phyloP scores from a whole-genome alignment of 257 asterid species.

The Vinca minor region DNA sequence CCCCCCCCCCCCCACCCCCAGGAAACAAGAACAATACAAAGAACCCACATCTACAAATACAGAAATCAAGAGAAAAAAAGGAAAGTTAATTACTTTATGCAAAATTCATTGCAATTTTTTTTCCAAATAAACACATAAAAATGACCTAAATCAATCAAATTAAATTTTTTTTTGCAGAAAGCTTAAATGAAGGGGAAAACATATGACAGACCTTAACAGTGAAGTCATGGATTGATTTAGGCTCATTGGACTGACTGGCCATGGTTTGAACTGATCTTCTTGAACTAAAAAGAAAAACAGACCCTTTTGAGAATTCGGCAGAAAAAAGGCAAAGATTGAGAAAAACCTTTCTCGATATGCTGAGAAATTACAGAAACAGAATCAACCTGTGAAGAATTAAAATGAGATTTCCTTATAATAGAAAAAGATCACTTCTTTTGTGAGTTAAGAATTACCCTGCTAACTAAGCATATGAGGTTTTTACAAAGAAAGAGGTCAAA shows the following conservation, averaged over 20 bases:
- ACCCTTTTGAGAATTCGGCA: slow-evolving; percentile 8
- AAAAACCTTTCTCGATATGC: slow-evolving; percentile 8
- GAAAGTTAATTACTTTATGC: neutral
- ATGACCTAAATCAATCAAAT: neutral
- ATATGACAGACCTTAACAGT: slow-evolving; percentile 55
- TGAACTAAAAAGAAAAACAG: too few species aligned
- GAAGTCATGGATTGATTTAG: slow-evolving; percentile 74
- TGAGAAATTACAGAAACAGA: slow-evolving; percentile 13
- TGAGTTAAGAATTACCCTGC: too few species aligned
- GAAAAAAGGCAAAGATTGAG: slow-evolving; percentile 6
- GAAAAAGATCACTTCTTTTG: slow-evolving; percentile 20
- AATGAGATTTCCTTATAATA: slow-evolving; percentile 20
- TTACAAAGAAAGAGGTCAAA: neutral
- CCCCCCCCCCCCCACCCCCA: neutral
- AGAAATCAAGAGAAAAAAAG: neutral
- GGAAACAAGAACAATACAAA: neutral
- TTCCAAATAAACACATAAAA: neutral
- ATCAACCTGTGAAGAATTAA: slow-evolving; percentile 14
- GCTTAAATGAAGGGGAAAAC: too few species aligned
- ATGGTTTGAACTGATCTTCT: slow-evolving; percentile 28
- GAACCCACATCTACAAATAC: neutral
- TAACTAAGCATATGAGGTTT: slow-evolving; percentile 13
- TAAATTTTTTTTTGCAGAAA: too few species aligned
- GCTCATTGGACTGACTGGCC: slow-evolving; percentile 55
- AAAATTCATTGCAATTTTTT: neutral